A percentile compares a stretch with the other conserved stretches of the same genome.
Conservation (phyloP, 139 green algal species). For the Coelastrella sp. region DNA sequence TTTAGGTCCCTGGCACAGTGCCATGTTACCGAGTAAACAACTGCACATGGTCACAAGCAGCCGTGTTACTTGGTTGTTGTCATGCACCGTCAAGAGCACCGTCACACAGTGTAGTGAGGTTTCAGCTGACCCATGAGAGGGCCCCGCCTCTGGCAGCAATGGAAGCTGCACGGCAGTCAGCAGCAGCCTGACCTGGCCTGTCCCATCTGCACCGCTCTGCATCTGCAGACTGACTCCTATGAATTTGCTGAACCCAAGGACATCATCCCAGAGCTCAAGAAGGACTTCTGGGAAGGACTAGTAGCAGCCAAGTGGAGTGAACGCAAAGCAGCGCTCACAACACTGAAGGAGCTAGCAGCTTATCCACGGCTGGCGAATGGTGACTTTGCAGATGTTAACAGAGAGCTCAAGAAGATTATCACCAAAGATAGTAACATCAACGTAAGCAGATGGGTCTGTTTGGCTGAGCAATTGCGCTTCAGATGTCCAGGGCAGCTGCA, state of each 20-base stretch:
- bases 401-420: conserved; percentile 88
- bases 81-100: no score
- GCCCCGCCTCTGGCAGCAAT: no score
- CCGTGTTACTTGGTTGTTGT: no score
- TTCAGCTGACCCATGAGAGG: no score
- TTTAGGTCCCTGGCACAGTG: no score
- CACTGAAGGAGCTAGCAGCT: conserved; percentile 70
- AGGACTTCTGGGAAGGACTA: conserved; percentile 85
- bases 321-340: conserved; percentile 77
- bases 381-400: conserved; percentile 82
- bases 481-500: background rate
- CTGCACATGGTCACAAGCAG: no score
- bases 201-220: background rate
- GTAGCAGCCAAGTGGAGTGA: conserved; percentile 92
- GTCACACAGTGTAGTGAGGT: no score
- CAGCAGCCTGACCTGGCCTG: background rate
- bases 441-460: background rate
- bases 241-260: conserved; percentile 85
- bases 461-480: background rate
- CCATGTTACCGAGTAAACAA: no score
- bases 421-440: conserved; percentile 90
- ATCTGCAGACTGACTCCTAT: conserved; percentile 78
- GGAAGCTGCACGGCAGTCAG: no score
- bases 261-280: conserved; percentile 56
- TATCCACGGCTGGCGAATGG: conserved; percentile 65